A percentile compares a stretch with the other conserved stretches of the same genome.
phyloP scores from a whole-genome alignment of 257 asterid genomes.

The Scutellaria minor region DNA sequence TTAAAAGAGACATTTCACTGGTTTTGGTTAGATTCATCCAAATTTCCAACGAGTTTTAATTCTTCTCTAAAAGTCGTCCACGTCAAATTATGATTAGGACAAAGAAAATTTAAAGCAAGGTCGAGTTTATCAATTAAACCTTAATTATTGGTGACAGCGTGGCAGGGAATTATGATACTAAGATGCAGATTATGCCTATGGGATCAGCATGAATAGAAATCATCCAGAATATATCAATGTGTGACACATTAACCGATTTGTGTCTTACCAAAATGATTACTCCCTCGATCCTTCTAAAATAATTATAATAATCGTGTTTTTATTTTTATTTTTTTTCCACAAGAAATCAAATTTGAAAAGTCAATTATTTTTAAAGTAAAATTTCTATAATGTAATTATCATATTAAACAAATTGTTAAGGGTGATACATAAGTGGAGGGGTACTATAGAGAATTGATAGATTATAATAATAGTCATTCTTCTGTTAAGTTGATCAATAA shows the following conservation, averaged over 20 bases:
- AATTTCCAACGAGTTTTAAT: neutral
- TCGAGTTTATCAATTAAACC: slow-evolving; percentile 1
- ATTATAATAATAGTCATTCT: too few relatives aligned
- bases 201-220: slow-evolving; percentile 10
- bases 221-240: neutral
- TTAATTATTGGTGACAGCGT: neutral
- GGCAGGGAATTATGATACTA: neutral
- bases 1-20: slow-evolving; percentile 30
- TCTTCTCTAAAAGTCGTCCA: slow-evolving; percentile 12
- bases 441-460: too few relatives aligned
- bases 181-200: neutral
- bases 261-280: too few relatives aligned
- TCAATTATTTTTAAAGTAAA: too few relatives aligned
- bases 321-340: too few relatives aligned
- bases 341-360: too few relatives aligned
- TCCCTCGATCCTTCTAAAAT: too few relatives aligned
- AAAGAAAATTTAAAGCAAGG: neutral
- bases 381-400: too few relatives aligned
- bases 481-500: too few relatives aligned
- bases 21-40: neutral
- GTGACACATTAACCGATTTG: neutral
- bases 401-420: too few relatives aligned
- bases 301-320: too few relatives aligned
- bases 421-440: too few relatives aligned
- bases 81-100: slow-evolving; percentile 21